Conservation (phyloP, 139 green algal species). For the Asterochloris sp. region DNA sequence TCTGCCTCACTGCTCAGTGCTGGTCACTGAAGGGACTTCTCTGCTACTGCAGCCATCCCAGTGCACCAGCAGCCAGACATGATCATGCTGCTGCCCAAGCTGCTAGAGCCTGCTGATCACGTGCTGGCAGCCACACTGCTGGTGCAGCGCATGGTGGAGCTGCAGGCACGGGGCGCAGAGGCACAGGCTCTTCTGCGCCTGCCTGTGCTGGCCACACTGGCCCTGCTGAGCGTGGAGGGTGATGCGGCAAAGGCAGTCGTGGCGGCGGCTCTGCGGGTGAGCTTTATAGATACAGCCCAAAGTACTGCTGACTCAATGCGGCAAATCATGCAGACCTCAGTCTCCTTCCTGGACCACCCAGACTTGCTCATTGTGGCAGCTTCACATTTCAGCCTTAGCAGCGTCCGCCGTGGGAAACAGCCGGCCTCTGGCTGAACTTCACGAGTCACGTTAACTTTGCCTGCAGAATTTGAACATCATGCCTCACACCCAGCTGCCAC, state of each 20-base stretch:
- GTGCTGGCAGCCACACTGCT: slow-evolving; percentile 27
- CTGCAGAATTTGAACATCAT: background rate
- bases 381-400: background rate
- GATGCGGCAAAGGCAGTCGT: slow-evolving; percentile 28
- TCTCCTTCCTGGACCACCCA: background rate
- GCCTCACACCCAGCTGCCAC: background rate
- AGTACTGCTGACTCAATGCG: background rate
- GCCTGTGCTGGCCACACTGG: slow-evolving; percentile 41
- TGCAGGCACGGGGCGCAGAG: slow-evolving; percentile 16
- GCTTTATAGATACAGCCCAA: background rate
- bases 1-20: background rate
- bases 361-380: background rate
- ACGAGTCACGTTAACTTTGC: too few relatives aligned
- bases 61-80: slow-evolving; percentile 40
- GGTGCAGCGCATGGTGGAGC: slow-evolving; percentile 32
- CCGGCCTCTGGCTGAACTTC: background rate
- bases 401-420: too few relatives aligned
- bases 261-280: slow-evolving; percentile 27
- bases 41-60: slow-evolving; percentile 26
- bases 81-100: slow-evolving; percentile 44
- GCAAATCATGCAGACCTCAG: background rate
- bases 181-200: slow-evolving; percentile 30
- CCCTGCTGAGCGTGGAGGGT: slow-evolving; percentile 35
- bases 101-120: slow-evolving; percentile 34
- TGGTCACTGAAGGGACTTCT: too few relatives aligned